phyloP scores from a whole-genome alignment of 345 rosid genomes.

The Arabis alpina region DNA sequence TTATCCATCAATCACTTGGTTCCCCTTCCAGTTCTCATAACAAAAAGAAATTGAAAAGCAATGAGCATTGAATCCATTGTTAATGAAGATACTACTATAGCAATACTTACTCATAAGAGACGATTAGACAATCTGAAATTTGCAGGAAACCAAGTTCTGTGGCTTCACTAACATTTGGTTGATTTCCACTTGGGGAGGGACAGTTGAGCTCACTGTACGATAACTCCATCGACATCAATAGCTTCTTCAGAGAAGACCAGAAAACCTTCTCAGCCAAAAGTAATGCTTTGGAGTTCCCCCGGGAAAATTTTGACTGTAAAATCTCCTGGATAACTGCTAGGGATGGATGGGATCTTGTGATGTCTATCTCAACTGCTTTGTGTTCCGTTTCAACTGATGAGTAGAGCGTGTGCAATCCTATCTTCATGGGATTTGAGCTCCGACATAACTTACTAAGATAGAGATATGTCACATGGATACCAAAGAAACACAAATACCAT shows the following conservation, averaged over 20 bases:
- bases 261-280: conserved; percentile 56
- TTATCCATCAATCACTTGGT: conserved; percentile 5
- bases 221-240: conserved; percentile 56
- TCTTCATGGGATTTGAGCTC: conserved; percentile 48
- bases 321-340: conserved; percentile 53
- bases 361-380: conserved; percentile 41
- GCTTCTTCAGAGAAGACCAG: conserved; percentile 58
- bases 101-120: conserved; percentile 58
- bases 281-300: conserved; percentile 48
- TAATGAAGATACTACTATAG: conserved; percentile 1
- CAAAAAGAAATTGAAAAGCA: neutral
- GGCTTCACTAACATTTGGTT: conserved; percentile 36
- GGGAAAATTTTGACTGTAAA: conserved; percentile 45
- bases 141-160: conserved; percentile 40
- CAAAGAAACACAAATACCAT: conserved; percentile 67
- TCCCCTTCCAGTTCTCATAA: conserved; percentile 11
- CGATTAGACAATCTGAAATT: conserved; percentile 56
- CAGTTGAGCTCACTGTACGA: conserved; percentile 48
- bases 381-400: conserved; percentile 46
- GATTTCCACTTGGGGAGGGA: conserved; percentile 38
- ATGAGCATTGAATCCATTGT: neutral
- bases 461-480: conserved; percentile 53
- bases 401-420: conserved; percentile 53
- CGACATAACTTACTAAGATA: conserved; percentile 53
- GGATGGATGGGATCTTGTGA: conserved; percentile 57